phyloP scores from a whole-genome alignment of 2,329 filamentous ascomycete genomes.

The Curvularia sp. region DNA sequence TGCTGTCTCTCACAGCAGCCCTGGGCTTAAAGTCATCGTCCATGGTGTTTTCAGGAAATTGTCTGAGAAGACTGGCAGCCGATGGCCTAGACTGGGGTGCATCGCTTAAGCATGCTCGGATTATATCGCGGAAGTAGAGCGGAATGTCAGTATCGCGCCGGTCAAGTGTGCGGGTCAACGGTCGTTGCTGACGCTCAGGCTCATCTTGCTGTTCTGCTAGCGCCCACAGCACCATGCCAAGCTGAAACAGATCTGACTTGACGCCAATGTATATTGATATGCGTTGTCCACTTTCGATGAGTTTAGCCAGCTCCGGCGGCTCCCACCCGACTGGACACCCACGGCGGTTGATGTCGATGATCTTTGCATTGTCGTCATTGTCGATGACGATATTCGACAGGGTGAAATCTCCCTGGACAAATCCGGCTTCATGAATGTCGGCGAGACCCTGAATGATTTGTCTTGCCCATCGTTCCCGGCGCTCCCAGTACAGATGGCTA shows the following conservation, averaged over 20 bases:
- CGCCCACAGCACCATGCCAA: slow-evolving; percentile 97
- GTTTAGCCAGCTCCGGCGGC: slow-evolving; percentile 83
- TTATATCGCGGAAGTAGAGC: slow-evolving; percentile 77
- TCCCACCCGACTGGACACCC: slow-evolving; percentile 99
- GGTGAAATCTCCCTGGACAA: slow-evolving; percentile 97
- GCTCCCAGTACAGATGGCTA: slow-evolving; percentile 67
- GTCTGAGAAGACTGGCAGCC: slow-evolving; percentile 71
- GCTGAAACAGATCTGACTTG: slow-evolving; percentile 94
- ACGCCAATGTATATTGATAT: slow-evolving; percentile 98
- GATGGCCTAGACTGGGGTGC: slow-evolving; percentile 75
- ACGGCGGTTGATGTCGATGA: slow-evolving; percentile 96
- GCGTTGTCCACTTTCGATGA: slow-evolving; percentile 86
- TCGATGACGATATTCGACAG: slow-evolving; percentile 97
- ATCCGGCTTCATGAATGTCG: slow-evolving; percentile 94
- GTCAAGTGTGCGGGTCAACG: slow-evolving; percentile 56
- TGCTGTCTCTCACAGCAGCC: slow-evolving; percentile 40
- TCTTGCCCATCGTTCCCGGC: slow-evolving; percentile 84
- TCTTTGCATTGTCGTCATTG: slow-evolving; percentile 81
- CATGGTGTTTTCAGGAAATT: slow-evolving; percentile 39
- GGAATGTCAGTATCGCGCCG: slow-evolving; percentile 65
- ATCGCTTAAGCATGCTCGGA: slow-evolving; percentile 77
- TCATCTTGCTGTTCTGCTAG: slow-evolving; percentile 88
- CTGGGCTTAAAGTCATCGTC: slow-evolving; percentile 25
- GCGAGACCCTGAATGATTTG: slow-evolving; percentile 90
- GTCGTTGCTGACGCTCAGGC: slow-evolving; percentile 79